Base-by-base conservation (phyloP, 106 monocot species). In the Acanthochlamys bracteata region DNA sequence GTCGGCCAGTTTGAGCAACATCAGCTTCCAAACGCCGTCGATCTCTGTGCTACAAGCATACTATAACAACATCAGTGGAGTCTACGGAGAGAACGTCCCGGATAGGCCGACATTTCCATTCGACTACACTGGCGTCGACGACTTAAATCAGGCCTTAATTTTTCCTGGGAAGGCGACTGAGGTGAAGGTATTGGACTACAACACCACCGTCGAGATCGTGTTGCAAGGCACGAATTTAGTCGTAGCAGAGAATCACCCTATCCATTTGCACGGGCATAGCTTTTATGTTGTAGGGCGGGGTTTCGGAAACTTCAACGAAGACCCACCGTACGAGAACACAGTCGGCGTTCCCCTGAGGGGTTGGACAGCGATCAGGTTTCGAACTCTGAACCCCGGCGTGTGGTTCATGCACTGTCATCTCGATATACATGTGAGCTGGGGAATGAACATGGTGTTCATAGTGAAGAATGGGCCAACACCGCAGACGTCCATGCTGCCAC, bases 231-330 rank as follows among this genome's bases (percentile, higher is more conserved):
- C n/a, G n/a, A n/a, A n/a, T n/a, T n/a, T n/a, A n/a, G n/a, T n/a
- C n/a, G n/a, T n/a, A n/a, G n/a, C n/a, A n/a, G n/a, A n/a, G n/a
- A n/a, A n/a, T n/a, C n/a, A n/a, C n/a, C n/a, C n/a, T n/a, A n/a
- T n/a, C n/a, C n/a, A n/a, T n/a, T n/a, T n/a, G 24, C 40, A 26
- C 39, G 0, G 56, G 26, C 3, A 70, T 89, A 55, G 89, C 84
- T 78, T 21, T 89, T 0, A 81, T 89, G 20, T 73, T 73, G 42
- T 84, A 89, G 56, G 81, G 79, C 39, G 41, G 51, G 89, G 89
- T 6, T 72, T 80, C 4, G 89, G 89, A 3, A 85, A 85, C 67
- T 89, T 71, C 17, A 57, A 89, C 25, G 14, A 24, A 55, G 73
- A 89, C 24, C 85, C 89, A 3, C 72, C 77, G 1, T 46, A 53